phyloP scores from a whole-genome alignment of 306 rosid genomes.

The Lotus japonicus region DNA sequence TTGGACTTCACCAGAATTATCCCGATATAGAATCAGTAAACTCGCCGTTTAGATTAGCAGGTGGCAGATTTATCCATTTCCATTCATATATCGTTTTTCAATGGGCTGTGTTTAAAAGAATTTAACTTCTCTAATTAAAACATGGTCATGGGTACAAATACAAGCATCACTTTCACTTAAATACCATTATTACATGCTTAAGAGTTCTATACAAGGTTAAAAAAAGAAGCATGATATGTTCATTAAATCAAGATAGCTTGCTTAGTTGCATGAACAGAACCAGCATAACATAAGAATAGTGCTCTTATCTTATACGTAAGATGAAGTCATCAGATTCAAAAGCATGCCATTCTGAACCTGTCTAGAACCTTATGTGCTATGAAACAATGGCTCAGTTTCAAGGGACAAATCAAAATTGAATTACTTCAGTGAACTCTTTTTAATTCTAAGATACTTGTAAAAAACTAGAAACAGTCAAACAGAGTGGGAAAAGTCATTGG shows the following conservation, averaged over 20 bases:
- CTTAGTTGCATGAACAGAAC: background rate
- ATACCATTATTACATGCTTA: too few relatives aligned
- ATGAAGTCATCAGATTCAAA: background rate
- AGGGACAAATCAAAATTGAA: slow-evolving; percentile 4
- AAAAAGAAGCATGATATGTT: background rate
- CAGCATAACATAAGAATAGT: background rate
- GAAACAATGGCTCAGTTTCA: slow-evolving; percentile 16
- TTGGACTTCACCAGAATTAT: slow-evolving; percentile 1
- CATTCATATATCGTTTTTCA: background rate
- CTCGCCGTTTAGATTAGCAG: slow-evolving; percentile 38
- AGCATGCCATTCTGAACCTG: background rate
- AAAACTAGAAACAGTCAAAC: background rate
- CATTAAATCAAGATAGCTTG: background rate
- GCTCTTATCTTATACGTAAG: background rate
- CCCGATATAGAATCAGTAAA: slow-evolving; percentile 2
- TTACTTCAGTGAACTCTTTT: background rate
- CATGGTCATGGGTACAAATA: background rate
- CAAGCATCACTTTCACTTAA: background rate
- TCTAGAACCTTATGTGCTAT: slow-evolving; percentile 4
- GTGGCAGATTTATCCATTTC: slow-evolving; percentile 6
- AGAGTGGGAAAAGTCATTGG: background rate
- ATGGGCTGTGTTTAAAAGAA: background rate
- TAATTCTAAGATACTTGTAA: background rate
- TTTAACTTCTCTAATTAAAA: background rate
- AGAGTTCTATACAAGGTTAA: too few relatives aligned